Evolutionary conservation across 768 basidiomycete species (phyloP), one percentile per base, ranked within the genome.

Genomic region (Phanerochaete carnosa): DNA sequence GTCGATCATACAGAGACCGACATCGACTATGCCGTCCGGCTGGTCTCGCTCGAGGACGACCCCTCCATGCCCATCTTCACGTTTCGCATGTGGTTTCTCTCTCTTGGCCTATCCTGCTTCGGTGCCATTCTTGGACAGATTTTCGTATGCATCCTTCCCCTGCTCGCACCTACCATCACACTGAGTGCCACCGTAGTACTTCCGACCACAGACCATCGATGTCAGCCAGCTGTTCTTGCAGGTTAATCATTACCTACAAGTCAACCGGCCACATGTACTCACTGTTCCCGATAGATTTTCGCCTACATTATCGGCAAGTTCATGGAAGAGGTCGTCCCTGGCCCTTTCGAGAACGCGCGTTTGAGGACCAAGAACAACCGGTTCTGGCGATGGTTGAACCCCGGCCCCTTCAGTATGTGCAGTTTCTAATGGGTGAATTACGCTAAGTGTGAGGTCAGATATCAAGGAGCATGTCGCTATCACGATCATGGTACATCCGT

Each of bases 21-120:
- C 60, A 55, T 75, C 35, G 81, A 83, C 62, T 72, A 78, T 29
- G 79, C 77, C 9, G 76, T 77, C 16, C 80, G 80, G 50, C 75
- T 83, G 13, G 78, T 83, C 60, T 82, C 81, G 1, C 74, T 83
- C 19, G 81, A 82, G 45, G 83, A 83, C 62, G 82, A 83, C 65
- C 69, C 71, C 22, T 46, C 62, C 2, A 60, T 69, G 32, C 68
- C 68, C 28, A 60, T 68, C 26, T 62, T 64, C 61, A 72, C 72
- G 6, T 71, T 72, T 65, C 69, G 72, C 26, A 68, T 68, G 37
- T 71, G 69, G 70, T 66, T 74, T 64, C 64, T 73, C n/a, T 58
- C 63, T 9, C 59, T 70, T 37, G 73, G 73, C 7, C 65, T 74
- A 15, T 64, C 71, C 35, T 64, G 68, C 55, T 74, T 74, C 64